These are phyloP conservation scores for Amanita thiersii DNA, from an alignment of 768 basidiomycete species.

Conservation along the genomic window DNA sequence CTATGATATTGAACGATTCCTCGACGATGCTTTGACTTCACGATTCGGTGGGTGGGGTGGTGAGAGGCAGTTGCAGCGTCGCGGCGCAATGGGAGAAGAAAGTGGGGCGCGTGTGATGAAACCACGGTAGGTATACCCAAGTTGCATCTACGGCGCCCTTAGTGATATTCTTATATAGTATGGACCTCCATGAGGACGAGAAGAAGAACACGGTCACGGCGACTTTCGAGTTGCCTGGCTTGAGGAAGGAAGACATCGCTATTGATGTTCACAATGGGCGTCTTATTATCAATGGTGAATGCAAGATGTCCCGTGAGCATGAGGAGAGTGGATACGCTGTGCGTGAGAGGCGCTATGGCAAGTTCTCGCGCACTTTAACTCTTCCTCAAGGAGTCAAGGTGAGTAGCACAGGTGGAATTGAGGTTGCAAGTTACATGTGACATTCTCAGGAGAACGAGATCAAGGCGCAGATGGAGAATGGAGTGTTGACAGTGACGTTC, in stretches of 20 bases:
- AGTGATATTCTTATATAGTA: conserved; percentile 21
- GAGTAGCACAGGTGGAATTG: too few relatives aligned
- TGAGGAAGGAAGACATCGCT: conserved; percentile 39
- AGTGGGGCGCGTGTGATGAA: background rate
- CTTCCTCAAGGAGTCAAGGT: conserved; percentile 50
- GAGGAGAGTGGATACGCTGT: conserved; percentile 31
- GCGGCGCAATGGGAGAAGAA: background rate
- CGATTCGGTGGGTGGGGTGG: background rate
- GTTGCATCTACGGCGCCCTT: background rate
- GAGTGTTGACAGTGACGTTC: conserved; percentile 9
- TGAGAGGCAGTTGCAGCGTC: too few relatives aligned
- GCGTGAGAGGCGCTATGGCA: conserved; percentile 41
- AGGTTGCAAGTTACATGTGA: too few relatives aligned
- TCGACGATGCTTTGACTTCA: background rate
- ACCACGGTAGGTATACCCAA: conserved; percentile 1
- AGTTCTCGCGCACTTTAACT: conserved; percentile 35
- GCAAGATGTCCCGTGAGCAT: conserved; percentile 20
- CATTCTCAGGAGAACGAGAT: conserved; percentile 6
- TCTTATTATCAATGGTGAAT: conserved; percentile 46
- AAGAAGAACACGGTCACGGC: conserved; percentile 43
- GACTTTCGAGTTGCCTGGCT: conserved; percentile 49
- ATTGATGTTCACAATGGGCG: conserved; percentile 44
- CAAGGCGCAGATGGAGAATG: conserved; percentile 5
- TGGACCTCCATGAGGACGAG: conserved; percentile 46
- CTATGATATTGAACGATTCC: conserved; percentile 6